Base-by-base conservation (phyloP, 2,329 filamentous ascomycete genomes). In the Aspergillus aculeatus region DNA sequence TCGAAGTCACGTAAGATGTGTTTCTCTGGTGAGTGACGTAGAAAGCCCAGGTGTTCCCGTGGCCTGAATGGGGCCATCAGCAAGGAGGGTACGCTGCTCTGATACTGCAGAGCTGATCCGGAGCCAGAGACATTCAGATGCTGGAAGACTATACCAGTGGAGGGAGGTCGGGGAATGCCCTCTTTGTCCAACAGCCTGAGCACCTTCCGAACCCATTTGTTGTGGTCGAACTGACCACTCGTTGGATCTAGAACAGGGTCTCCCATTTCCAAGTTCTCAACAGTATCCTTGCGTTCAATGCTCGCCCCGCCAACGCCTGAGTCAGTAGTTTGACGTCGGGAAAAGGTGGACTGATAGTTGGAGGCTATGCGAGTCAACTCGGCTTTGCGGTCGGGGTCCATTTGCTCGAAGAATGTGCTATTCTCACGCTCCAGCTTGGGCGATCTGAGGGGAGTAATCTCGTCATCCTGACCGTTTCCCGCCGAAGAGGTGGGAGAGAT, bases 41-140 rank as follows among this genome's bases (percentile, higher is more conserved):
- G 64, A 23, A 70, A 66, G 5, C 68, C 68, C 5, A 89, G 78
- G 47, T 82, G 75, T 58, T 90, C 84, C 1, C 82, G 78, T 0
- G 84, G 69, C 1, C 85, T 80, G 23, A 90, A 74, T 0, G 86
- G 89, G 0, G 83, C 78, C 61, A 83, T 72, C 23, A 90, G 70
- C 7, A 85, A 74, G 1, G 86, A 86, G 2, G 78, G 81, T 3
- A 92, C 86, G 2, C 85, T 91, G 57, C 86, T 80, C 69, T 92
- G 89, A 1, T 91, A 77, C 63, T 90, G 87, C 24, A 92, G 71
- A 0, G 87, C 86, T 2, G 83, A 81, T 0, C 88, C 89, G 0
- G 86, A 86, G 0, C 89, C 89, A 5, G 81, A 87, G 0, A 92
- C 86, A 58, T 83, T 84, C 35, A 91, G 80, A 54, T 89, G 81